These are phyloP conservation scores for Daldinia vernicosa DNA, from an alignment of 495 filamentous ascomycete genomes.

Conservation along the genomic window DNA sequence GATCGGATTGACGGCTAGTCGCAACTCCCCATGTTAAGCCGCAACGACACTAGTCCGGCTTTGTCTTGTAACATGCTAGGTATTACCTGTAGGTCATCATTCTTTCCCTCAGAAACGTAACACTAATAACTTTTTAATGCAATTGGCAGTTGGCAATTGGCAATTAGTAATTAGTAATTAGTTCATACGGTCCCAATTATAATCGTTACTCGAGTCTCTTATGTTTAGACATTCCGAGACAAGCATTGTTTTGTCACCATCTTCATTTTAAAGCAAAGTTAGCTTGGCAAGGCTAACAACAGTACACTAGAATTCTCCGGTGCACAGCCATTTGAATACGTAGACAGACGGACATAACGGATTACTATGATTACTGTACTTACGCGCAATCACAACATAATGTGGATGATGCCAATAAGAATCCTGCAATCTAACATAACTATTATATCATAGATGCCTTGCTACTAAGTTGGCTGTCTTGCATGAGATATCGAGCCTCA, in stretches of 20 bases:
- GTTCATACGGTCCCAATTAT: background rate
- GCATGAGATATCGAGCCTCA: conserved; percentile 1
- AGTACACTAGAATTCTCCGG: conserved; percentile 13
- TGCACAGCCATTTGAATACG: conserved; percentile 29
- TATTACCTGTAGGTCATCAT: background rate
- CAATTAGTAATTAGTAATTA: too few relatives aligned
- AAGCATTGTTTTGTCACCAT: conserved; percentile 37
- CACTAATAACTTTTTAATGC: too few relatives aligned
- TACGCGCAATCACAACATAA: conserved; percentile 26
- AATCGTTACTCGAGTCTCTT: too few relatives aligned
- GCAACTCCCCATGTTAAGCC: conserved; percentile 18
- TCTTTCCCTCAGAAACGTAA: background rate
- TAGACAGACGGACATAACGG: background rate
- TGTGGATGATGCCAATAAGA: background rate
- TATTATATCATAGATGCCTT: background rate
- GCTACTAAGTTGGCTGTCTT: background rate
- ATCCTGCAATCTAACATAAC: background rate
- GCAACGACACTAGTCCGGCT: conserved; percentile 13
- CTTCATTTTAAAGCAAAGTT: conserved; percentile 26
- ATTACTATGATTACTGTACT: conserved; percentile 39
- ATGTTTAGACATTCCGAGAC: conserved; percentile 29
- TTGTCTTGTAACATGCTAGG: background rate
- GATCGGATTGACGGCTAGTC: conserved; percentile 13
- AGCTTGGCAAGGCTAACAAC: conserved; percentile 24
- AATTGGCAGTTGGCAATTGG: too few relatives aligned